A percentile compares a stretch with the other conserved stretches of the same genome.
These are phyloP conservation scores for Fraxinus floribunda DNA, from an alignment of 305 asterid species.

Conservation along the genomic window DNA sequence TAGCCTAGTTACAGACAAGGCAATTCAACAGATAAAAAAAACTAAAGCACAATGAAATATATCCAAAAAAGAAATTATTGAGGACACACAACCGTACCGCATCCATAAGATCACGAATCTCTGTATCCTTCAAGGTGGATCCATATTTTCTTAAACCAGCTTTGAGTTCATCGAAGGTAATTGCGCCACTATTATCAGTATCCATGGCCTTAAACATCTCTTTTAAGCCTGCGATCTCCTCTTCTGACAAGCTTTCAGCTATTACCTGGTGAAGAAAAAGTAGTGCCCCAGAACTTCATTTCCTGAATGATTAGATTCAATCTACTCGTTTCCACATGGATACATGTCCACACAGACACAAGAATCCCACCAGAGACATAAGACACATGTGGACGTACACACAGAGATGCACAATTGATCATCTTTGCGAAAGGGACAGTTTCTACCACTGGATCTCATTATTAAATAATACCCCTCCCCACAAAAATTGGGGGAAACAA, in stretches of 20 bases:
- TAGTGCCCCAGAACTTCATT: slow-evolving; percentile 10
- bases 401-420: background rate
- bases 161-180: slow-evolving; percentile 93
- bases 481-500: background rate
- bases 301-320: background rate
- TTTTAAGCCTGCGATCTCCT: slow-evolving; percentile 93
- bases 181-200: slow-evolving; percentile 86
- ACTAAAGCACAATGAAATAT: slow-evolving; percentile 17
- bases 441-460: background rate
- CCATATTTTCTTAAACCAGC: slow-evolving; percentile 93
- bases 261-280: slow-evolving; percentile 61
- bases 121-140: slow-evolving; percentile 86
- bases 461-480: background rate
- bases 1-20: background rate
- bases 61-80: slow-evolving; percentile 7
- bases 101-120: slow-evolving; percentile 96
- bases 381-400: background rate
- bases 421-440: background rate
- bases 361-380: background rate
- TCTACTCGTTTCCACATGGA: background rate
- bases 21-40: background rate
- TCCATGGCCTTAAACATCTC: slow-evolving; percentile 98
- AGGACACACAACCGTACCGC: slow-evolving; percentile 57
- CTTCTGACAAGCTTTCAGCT: slow-evolving; percentile 96
- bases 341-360: background rate